phyloP scores from a whole-genome alignment of 23 red algal genomes.

The Gracilaria vermiculophylla region DNA sequence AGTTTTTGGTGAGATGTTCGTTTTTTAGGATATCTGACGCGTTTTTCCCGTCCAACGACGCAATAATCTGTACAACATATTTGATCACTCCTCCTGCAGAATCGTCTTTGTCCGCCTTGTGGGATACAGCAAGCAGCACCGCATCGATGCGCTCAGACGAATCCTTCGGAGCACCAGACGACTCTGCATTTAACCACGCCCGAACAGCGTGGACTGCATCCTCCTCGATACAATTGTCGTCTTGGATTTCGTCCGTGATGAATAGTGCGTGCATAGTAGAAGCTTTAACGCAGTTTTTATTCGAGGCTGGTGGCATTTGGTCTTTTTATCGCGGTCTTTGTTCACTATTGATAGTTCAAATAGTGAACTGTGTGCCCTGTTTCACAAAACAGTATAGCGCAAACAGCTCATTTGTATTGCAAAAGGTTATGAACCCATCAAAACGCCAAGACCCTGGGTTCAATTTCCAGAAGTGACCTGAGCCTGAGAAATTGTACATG shows the following conservation, averaged over 20 bases:
- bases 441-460: no score
- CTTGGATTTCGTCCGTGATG: slow-evolving; percentile 17
- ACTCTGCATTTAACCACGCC: slow-evolving; percentile 1
- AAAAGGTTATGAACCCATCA: no score
- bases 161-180: not conserved
- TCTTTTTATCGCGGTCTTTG: no score
- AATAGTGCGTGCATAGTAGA: no score
- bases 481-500: no score
- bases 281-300: no score
- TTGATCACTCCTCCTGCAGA: slow-evolving; percentile 7
- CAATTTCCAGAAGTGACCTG: no score
- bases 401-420: no score
- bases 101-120: not conserved
- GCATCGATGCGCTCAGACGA: slow-evolving; percentile 26
- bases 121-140: not conserved
- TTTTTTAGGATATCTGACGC: slow-evolving; percentile 11
- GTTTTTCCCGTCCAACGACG: slow-evolving; percentile 29
- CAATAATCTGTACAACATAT: slow-evolving; percentile 20
- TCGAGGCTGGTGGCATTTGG: no score
- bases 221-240: not conserved
- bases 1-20: not conserved
- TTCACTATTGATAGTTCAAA: no score
- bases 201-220: not conserved
- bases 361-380: no score
- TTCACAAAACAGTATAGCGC: no score